Evolutionary conservation across 75 land plant genomes (phyloP), one percentile per base, ranked within the genome.

Genomic region (Larix kaempferi): DNA sequence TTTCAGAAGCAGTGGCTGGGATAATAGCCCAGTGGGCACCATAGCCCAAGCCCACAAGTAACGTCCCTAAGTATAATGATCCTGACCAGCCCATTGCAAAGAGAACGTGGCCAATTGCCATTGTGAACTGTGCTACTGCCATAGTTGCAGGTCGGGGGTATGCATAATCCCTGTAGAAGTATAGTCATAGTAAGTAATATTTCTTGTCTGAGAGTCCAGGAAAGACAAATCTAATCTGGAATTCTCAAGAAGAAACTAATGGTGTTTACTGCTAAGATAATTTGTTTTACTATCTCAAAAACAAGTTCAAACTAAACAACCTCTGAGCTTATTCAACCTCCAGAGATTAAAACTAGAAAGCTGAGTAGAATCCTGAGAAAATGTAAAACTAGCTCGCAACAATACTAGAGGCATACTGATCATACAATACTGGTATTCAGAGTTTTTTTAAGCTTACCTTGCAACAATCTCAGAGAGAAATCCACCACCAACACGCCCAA

Each of bases 21-120:
- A 83, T 79, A 19, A 86, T 85, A 71, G 88, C 76, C 88, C 88
- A 87, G 15, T 85, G 88, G 6, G 84, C 79, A 27, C 88, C 88
- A 56, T 87, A 81, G n/a, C 88, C 88, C 63, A 87, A 56, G 7
- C 88, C 88, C 37, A 85, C 83, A 65, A 87, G 77, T 59, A 87
- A 57, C 6, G 88, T 81, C 39, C 88, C 88, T 25, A 86, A 57
- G 63, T 87, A 86, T 55, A 87, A 39, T 13, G 81, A 29, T 39
- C 86, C 88, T 62, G 88, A 79, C 80, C 74, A 57, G 5, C 80
- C 83, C 77, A 81, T 71, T 12, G 88, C 88, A 71, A 80, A 86
- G 15, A 86, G 23, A 19, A 86, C 37, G 41, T 85, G 88, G 57
- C 88, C 88, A 33, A 87, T 23, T 44, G 84, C 88, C 87, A 87